These are phyloP conservation scores for Pseudomicrostroma phylloplanum DNA, from an alignment of 1,284 basidiomycete species.

Conservation along the genomic window DNA sequence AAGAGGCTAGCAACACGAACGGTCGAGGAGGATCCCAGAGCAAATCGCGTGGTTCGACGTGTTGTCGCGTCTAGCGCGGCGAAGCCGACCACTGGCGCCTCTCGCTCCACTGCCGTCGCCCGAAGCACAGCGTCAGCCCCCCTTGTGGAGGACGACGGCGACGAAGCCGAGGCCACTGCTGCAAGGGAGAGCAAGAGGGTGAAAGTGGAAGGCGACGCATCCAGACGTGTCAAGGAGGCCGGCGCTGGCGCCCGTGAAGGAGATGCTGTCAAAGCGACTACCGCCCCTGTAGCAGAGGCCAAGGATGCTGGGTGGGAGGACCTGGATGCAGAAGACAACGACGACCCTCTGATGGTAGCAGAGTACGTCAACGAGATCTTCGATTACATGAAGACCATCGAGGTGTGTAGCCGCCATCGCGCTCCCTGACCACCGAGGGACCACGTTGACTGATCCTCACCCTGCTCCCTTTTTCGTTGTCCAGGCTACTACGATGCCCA, in stretches of 20 bases:
- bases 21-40: neutral
- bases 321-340: slow-evolving; percentile 84
- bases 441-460: neutral
- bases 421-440: neutral
- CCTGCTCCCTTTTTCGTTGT: neutral
- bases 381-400: slow-evolving; percentile 72
- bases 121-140: slow-evolving; percentile 14
- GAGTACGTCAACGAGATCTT: slow-evolving; percentile 95
- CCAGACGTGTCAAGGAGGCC: slow-evolving; percentile 8
- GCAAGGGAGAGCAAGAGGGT: slow-evolving; percentile 8
- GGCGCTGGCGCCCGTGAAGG: slow-evolving; percentile 20
- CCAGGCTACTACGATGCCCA: slow-evolving; percentile 40
- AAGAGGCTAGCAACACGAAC: neutral
- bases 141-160: slow-evolving; percentile 18
- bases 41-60: slow-evolving; percentile 3
- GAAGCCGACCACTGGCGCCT: slow-evolving; percentile 12
- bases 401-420: slow-evolving; percentile 52
- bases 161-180: slow-evolving; percentile 22
- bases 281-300: slow-evolving; percentile 14
- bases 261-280: neutral
- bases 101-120: neutral
- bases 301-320: slow-evolving; percentile 67
- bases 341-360: slow-evolving; percentile 92
- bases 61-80: slow-evolving; percentile 7
- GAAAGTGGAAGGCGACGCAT: slow-evolving; percentile 15